Percentiles rank a stretch among this genome's conserved stretches.
Conservation (phyloP, 2,329 filamentous ascomycete genomes). For the Westerdykella aurantiaca region DNA sequence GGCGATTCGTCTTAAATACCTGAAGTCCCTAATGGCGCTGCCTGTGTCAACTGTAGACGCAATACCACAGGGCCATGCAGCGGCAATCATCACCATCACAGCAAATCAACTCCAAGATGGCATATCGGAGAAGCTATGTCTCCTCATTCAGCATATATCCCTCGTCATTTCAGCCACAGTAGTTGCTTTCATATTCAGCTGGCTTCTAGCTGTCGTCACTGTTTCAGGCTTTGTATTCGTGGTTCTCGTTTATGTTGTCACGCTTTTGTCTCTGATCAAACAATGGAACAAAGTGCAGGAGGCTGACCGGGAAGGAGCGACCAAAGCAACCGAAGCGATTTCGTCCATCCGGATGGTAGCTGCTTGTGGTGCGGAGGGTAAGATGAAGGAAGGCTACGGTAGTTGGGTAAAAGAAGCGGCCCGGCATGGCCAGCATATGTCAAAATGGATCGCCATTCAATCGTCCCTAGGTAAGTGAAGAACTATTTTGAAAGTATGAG, state of each 20-base stretch:
- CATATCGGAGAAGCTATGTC: conserved; percentile 24
- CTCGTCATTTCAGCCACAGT: conserved; percentile 18
- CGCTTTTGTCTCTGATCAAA: conserved; percentile 14
- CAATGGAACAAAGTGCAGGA: conserved; percentile 12
- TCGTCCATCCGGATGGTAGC: conserved; percentile 20
- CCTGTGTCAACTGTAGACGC: conserved; percentile 22
- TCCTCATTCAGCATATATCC: conserved; percentile 20
- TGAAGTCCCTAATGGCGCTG: conserved; percentile 18
- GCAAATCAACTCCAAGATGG: conserved; percentile 23
- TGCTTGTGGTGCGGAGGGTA: conserved; percentile 19
- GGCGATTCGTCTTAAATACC: conserved; percentile 19
- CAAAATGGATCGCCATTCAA: conserved; percentile 15
- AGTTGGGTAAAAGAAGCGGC: conserved; percentile 7
- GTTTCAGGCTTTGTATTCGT: conserved; percentile 18
- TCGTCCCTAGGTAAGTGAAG: conserved; percentile 15
- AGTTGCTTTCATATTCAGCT: conserved; percentile 23
- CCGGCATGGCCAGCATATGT: conserved; percentile 10
- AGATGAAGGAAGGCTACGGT: conserved; percentile 12
- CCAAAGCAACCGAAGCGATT: conserved; percentile 14
- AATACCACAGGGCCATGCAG: conserved; percentile 23
- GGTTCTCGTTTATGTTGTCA: conserved; percentile 15
- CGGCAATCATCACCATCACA: conserved; percentile 24
- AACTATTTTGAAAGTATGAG: background rate
- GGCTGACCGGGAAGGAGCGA: conserved; percentile 17
- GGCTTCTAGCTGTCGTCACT: conserved; percentile 24